Evolutionary conservation across 73 alveolate genomes (phyloP).

Genomic region (Tetrahymena elliotti): DNA sequence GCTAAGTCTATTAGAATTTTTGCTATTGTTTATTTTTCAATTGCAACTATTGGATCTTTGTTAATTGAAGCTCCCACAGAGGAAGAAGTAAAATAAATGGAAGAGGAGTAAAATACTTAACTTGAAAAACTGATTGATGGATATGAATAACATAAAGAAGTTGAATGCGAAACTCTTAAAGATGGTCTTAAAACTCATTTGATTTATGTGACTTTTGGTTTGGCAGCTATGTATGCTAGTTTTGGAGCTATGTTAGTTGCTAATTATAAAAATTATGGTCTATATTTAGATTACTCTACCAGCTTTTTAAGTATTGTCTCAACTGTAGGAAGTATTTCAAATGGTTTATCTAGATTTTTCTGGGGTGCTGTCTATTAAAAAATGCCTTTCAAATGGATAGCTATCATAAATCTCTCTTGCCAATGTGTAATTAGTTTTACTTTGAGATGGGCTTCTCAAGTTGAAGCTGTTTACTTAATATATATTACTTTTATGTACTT

Average conservation of each 20-base stretch:
- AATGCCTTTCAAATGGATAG: slow-evolving; percentile 39
- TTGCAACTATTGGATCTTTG: background rate
- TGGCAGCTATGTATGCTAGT: slow-evolving; percentile 19
- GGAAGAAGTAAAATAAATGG: slow-evolving; percentile 32
- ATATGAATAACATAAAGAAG: background rate
- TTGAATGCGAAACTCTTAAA: background rate
- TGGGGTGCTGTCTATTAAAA: slow-evolving; percentile 49
- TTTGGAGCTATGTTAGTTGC: slow-evolving; percentile 38
- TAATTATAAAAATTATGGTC: slow-evolving; percentile 43
- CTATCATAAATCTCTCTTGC: slow-evolving; percentile 26
- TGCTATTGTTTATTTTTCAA: slow-evolving; percentile 35
- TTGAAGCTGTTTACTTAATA: slow-evolving; percentile 18
- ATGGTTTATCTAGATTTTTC: slow-evolving; percentile 11
- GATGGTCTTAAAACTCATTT: slow-evolving; percentile 19
- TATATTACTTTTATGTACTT: slow-evolving; percentile 33
- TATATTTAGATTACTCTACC: background rate
- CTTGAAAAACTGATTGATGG: background rate
- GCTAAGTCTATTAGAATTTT: slow-evolving; percentile 1
- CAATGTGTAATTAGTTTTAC: slow-evolving; percentile 37
- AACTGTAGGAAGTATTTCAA: slow-evolving; percentile 37
- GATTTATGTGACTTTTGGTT: slow-evolving; percentile 44
- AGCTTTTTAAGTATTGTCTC: slow-evolving; percentile 16
- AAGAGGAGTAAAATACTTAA: background rate
- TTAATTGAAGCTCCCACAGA: slow-evolving; percentile 17
- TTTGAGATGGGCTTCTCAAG: slow-evolving; percentile 17